Conservation (phyloP, 345 rosid species). For the Syzygium grande region DNA sequence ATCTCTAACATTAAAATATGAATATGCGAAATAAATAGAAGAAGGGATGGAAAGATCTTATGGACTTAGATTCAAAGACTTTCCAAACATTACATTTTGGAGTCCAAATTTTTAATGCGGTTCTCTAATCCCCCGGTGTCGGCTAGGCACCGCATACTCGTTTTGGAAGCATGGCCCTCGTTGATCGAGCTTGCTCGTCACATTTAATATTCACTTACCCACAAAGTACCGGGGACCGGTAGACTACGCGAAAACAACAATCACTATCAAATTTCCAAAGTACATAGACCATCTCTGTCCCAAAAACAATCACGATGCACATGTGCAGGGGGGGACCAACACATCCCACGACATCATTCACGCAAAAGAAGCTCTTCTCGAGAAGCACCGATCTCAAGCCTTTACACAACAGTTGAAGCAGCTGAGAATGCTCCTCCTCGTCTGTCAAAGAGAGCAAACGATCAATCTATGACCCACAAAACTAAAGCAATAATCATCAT, state of each 20-base stretch:
- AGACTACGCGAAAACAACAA: background rate
- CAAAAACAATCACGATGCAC: background rate
- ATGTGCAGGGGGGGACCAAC: background rate
- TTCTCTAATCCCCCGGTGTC: background rate
- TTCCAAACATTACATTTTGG: background rate
- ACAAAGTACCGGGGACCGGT: background rate
- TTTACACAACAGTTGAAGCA: constrained; percentile 13
- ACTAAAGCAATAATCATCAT: background rate
- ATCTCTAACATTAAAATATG: background rate
- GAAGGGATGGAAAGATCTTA: background rate
- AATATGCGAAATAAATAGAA: background rate
- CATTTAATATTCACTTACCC: background rate
- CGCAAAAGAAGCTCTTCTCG: background rate
- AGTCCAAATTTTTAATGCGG: background rate
- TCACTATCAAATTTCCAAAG: background rate
- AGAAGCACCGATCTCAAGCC: background rate
- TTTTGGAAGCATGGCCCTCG: background rate
- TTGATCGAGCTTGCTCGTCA: background rate
- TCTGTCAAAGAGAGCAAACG: background rate
- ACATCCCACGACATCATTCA: background rate
- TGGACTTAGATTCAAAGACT: background rate
- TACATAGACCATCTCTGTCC: background rate
- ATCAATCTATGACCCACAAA: background rate
- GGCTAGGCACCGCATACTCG: background rate
- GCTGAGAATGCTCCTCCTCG: constrained; percentile 17